Conservation (phyloP, 2,329 filamentous ascomycete genomes). For the Talaromyces sp. region DNA sequence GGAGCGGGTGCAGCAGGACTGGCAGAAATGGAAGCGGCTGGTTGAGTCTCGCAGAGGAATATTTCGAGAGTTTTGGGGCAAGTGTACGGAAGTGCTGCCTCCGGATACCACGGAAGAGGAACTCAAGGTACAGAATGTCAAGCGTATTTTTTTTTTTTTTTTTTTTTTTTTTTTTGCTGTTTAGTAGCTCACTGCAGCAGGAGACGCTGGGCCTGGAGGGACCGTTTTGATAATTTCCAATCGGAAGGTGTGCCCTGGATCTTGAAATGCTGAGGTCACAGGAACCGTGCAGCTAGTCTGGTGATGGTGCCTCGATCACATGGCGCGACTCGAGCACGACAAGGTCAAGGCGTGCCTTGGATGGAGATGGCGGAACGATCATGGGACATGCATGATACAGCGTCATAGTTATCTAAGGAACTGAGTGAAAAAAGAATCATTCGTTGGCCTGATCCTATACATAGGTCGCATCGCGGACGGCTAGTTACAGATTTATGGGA, state of each 20-base stretch:
- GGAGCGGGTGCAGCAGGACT: constrained; percentile 41
- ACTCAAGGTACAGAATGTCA: constrained; percentile 45
- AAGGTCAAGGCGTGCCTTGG: not conserved
- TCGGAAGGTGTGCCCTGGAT: not conserved
- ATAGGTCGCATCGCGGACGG: too few species aligned
- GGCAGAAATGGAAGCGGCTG: constrained; percentile 40
- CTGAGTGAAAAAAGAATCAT: not conserved
- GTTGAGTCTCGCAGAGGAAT: constrained; percentile 43
- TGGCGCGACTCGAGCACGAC: not conserved
- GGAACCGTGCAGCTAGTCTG: not conserved
- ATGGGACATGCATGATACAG: not conserved
- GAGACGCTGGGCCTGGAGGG: constrained; percentile 10
- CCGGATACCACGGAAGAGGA: constrained; percentile 45
- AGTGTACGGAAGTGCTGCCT: constrained; percentile 44
- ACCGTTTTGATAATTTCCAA: not conserved
- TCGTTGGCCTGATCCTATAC: too few species aligned
- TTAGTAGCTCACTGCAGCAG: not conserved
- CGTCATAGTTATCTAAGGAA: not conserved
- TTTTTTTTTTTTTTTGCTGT: not conserved
- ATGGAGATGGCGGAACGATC: not conserved
- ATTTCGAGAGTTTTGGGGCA: constrained; percentile 46
- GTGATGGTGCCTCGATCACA: not conserved
- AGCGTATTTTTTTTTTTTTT: not conserved
- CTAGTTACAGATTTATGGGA: too few species aligned
- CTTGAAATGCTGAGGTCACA: not conserved